Conservation (phyloP, 2,329 filamentous ascomycete genomes). For the Aspergillus aculeatus region DNA sequence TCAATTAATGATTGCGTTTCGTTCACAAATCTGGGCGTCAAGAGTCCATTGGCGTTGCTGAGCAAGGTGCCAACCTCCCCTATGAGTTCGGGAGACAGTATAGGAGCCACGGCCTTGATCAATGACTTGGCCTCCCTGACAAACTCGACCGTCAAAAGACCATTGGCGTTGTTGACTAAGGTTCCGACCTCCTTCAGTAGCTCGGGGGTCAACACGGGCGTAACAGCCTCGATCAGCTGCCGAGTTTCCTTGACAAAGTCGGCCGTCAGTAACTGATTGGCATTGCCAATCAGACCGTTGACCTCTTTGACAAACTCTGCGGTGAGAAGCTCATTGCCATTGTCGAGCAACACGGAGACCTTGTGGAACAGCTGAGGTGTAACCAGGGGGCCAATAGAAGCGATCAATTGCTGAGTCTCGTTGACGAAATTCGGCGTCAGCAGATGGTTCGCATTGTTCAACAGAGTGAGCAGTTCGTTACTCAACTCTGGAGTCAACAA, state of each 20-base stretch:
- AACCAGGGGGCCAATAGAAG: constrained; percentile 15
- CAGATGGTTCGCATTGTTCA: constrained; percentile 20
- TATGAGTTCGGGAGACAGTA: constrained; percentile 22
- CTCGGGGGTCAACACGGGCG: constrained; percentile 26
- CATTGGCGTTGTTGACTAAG: constrained; percentile 27
- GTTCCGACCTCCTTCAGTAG: constrained; percentile 21
- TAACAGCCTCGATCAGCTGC: constrained; percentile 26
- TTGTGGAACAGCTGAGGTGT: constrained; percentile 19
- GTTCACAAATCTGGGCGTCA: constrained; percentile 33
- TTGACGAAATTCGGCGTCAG: constrained; percentile 24
- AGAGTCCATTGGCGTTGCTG: constrained; percentile 28
- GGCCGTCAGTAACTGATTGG: constrained; percentile 26
- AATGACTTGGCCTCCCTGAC: constrained; percentile 27
- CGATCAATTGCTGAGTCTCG: constrained; percentile 25
- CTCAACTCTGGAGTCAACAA: constrained; percentile 27
- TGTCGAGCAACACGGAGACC: constrained; percentile 15
- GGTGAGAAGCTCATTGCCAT: constrained; percentile 23
- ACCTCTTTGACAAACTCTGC: constrained; percentile 29
- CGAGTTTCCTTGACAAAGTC: constrained; percentile 29
- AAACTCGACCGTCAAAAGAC: constrained; percentile 32
- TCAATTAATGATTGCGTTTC: constrained; percentile 24
- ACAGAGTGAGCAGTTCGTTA: constrained; percentile 23
- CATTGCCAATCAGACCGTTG: constrained; percentile 31
- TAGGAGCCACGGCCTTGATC: constrained; percentile 18
- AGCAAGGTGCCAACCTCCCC: constrained; percentile 20